Conservation (phyloP, 805 yeast genomes). For the Brettanomyces naardenensis region DNA sequence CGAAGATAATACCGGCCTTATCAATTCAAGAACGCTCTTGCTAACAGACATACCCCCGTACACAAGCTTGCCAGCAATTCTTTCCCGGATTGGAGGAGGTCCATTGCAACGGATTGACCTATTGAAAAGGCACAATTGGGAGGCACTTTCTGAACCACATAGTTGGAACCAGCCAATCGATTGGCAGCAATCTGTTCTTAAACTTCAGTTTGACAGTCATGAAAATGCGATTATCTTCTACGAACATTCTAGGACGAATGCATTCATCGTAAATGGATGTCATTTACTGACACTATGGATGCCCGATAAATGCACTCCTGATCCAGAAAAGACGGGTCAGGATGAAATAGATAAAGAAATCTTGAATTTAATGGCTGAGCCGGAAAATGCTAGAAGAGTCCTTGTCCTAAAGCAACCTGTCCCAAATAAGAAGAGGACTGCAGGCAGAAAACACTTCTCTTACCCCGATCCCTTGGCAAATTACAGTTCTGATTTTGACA, state of each 20-base stretch:
- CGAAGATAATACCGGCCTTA: background rate
- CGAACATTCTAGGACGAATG: constrained; percentile 41
- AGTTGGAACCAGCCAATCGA: constrained; percentile 8
- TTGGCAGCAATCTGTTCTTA: constrained; percentile 27
- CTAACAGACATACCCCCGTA: constrained; percentile 18
- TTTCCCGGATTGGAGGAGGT: constrained; percentile 60
- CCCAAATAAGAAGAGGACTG: constrained; percentile 15
- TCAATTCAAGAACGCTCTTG: constrained; percentile 11
- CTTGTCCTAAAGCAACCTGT: constrained; percentile 38
- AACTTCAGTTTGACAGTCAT: constrained; percentile 43
- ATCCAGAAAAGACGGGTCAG: constrained; percentile 5
- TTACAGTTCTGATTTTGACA: constrained; percentile 38
- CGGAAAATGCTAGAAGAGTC: constrained; percentile 46
- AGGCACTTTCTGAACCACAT: constrained; percentile 2
- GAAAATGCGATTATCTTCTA: constrained; percentile 49
- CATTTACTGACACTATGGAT: constrained; percentile 19
- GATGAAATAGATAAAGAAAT: constrained; percentile 8
- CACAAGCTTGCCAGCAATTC: constrained; percentile 40
- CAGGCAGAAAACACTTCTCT: constrained; percentile 13
- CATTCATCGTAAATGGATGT: constrained; percentile 53
- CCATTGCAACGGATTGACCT: constrained; percentile 26
- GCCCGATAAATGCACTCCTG: constrained; percentile 1
- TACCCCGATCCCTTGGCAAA: constrained; percentile 37
- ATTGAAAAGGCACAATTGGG: constrained; percentile 5
- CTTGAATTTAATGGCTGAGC: constrained; percentile 19